Evolutionary conservation across 345 rosid genomes (phyloP).

Genomic region (Xanthoceras sorbifolium): DNA sequence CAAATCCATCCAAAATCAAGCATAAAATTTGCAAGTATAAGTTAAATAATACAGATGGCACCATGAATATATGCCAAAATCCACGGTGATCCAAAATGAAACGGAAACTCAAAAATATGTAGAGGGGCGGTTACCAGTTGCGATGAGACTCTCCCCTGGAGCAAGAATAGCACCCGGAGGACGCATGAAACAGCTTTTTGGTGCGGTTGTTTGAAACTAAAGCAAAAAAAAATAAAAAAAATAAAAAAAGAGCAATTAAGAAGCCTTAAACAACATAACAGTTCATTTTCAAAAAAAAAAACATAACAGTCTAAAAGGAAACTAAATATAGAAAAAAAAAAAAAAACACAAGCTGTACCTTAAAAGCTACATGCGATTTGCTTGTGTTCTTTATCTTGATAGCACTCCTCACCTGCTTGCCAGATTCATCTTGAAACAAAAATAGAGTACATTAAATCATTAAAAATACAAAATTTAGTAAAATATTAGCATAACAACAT

Average conservation of each 20-base stretch:
- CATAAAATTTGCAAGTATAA: background rate
- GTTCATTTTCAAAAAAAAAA: too few species aligned
- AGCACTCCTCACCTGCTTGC: constrained; percentile 96
- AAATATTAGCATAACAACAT: background rate
- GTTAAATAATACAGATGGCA: background rate
- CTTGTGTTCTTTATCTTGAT: constrained; percentile 89
- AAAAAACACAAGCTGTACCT: constrained; percentile 43
- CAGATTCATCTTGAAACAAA: constrained; percentile 82
- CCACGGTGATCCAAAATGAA: constrained; percentile 12
- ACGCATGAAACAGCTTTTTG: constrained; percentile 99
- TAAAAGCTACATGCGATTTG: constrained; percentile 92
- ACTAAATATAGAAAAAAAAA: background rate
- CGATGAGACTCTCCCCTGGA: constrained; percentile 86
- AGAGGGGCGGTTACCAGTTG: constrained; percentile 62
- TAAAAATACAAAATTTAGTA: background rate
- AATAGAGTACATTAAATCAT: background rate
- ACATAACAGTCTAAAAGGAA: background rate
- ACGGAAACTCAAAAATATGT: background rate
- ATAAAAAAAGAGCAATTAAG: too few species aligned
- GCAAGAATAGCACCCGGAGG: constrained; percentile 96
- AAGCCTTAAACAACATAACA: background rate
- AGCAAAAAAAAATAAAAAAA: constrained; percentile 16
- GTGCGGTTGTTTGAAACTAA: constrained; percentile 98
- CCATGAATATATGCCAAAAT: background rate
- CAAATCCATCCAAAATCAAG: constrained; percentile 21